Evolutionary conservation across 129 eudicot species (phyloP), one percentile per base, ranked within the genome.

Genomic region (Kitagawia praeruptora): DNA sequence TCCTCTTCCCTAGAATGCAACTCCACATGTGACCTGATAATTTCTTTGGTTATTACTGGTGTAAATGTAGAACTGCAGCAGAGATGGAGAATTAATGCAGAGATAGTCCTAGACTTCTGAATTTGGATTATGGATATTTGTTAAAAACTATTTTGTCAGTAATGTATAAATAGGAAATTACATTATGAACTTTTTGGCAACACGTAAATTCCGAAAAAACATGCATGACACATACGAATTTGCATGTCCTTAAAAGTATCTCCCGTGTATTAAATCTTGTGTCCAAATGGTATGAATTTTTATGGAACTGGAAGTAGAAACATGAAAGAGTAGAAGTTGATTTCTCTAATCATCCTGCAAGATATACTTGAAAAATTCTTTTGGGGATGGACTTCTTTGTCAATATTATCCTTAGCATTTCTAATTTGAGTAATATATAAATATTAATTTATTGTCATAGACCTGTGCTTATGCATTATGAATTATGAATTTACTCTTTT

Each of bases 341-440:
- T 61, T 61, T n/a, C 34, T 61, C 69, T 61, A 61, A 61, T n/a
- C 15, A n/a, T 61, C 37, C 69, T 61, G 69, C 69, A 61, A 61
- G 13, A 61, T n/a, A 25, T 61, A n/a, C 34, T 9, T 61, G 34
- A 1, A 9, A 51, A 8, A 6, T 8, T 25, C 11, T 61, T 61
- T 61, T 58, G 31, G 31, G 31, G 0, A 58, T 58, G 66, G 31
- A 8, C 66, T 58, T 58, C 66, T 23, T 58, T 19, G 2, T 56
- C 28, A 23, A 21, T 8, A 3, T n/a, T 58, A 7, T 58, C 31
- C 31, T 58, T 58, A 58, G 13, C 66, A 58, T 23, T 23, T 23
- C 31, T n/a, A n/a, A 23, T n/a, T 28, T 15, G 31, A 61, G 69
- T 25, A 61, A 8, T 61, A n/a, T 11, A 6, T 61, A 25, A 13